Evolutionary conservation across 805 yeast species (phyloP).

Genomic region (Cyberlindnera xishuangbannaensis): DNA sequence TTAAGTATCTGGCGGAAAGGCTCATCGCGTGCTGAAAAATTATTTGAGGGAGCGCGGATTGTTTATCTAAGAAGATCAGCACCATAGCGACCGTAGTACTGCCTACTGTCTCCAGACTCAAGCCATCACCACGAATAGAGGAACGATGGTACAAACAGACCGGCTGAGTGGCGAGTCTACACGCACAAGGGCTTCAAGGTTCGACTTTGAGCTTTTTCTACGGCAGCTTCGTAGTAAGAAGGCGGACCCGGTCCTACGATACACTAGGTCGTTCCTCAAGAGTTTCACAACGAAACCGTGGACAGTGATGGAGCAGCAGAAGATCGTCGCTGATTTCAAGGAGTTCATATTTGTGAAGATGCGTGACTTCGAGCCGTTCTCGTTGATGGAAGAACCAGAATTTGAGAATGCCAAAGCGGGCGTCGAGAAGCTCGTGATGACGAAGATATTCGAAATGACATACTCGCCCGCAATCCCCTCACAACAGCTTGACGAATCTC

Average conservation of each 20-base stretch:
- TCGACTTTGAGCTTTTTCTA: constrained; percentile 82
- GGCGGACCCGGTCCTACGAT: constrained; percentile 87
- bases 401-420: constrained; percentile 82
- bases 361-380: constrained; percentile 64
- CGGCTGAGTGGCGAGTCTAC: constrained; percentile 11
- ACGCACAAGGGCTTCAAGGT: constrained; percentile 27
- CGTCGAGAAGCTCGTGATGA: constrained; percentile 87
- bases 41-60: too few relatives aligned
- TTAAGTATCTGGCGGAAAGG: too few relatives aligned
- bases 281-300: constrained; percentile 62
- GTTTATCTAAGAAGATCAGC: too few relatives aligned
- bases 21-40: too few relatives aligned
- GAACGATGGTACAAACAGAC: background rate
- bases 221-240: constrained; percentile 60
- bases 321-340: constrained; percentile 73
- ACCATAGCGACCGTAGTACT: too few relatives aligned
- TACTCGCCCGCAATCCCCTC: constrained; percentile 70
- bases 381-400: constrained; percentile 50
- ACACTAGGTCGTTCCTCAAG: constrained; percentile 74
- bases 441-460: constrained; percentile 68
- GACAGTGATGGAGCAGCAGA: constrained; percentile 72
- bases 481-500: constrained; percentile 43
- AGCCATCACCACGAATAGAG: background rate
- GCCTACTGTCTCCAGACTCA: too few relatives aligned
- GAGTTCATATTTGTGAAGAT: constrained; percentile 62